A percentile compares a stretch with the other conserved stretches of the same genome.
These are phyloP conservation scores for Daldinia loculata DNA, from an alignment of 495 filamentous ascomycete genomes.

Conservation along the genomic window DNA sequence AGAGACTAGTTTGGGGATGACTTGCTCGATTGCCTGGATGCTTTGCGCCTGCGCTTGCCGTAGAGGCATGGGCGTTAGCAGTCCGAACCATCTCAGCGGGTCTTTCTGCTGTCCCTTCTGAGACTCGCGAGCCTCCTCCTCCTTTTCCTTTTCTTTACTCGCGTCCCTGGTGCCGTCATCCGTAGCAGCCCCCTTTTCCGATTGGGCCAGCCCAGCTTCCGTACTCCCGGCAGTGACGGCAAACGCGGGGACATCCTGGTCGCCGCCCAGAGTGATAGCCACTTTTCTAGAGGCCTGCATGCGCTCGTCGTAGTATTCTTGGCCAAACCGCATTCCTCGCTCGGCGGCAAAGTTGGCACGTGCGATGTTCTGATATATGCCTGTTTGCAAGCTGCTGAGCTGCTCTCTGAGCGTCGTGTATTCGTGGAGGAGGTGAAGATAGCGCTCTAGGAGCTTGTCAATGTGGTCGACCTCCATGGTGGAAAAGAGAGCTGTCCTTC, in stretches of 20 bases:
- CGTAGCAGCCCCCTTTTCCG: neutral
- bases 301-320: slow-evolving; percentile 74
- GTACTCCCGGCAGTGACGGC: slow-evolving; percentile 7
- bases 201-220: neutral
- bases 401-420: slow-evolving; percentile 69
- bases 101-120: slow-evolving; percentile 47
- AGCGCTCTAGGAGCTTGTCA: slow-evolving; percentile 72
- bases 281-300: slow-evolving; percentile 69
- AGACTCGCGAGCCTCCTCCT: neutral
- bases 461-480: slow-evolving; percentile 54
- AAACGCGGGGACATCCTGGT: slow-evolving; percentile 29
- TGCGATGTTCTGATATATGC: slow-evolving; percentile 64
- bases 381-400: slow-evolving; percentile 64
- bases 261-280: slow-evolving; percentile 13
- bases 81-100: slow-evolving; percentile 75
- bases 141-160: neutral
- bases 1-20: slow-evolving; percentile 56
- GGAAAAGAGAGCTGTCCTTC: neutral
- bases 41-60: slow-evolving; percentile 65
- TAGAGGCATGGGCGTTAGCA: slow-evolving; percentile 68
- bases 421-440: slow-evolving; percentile 73
- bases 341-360: slow-evolving; percentile 75
- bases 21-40: slow-evolving; percentile 53
- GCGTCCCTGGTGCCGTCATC: neutral
- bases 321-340: slow-evolving; percentile 69